phyloP scores from a whole-genome alignment of 371 early-diverging fungal genomes.

The Choanephora cucurbitarum region DNA sequence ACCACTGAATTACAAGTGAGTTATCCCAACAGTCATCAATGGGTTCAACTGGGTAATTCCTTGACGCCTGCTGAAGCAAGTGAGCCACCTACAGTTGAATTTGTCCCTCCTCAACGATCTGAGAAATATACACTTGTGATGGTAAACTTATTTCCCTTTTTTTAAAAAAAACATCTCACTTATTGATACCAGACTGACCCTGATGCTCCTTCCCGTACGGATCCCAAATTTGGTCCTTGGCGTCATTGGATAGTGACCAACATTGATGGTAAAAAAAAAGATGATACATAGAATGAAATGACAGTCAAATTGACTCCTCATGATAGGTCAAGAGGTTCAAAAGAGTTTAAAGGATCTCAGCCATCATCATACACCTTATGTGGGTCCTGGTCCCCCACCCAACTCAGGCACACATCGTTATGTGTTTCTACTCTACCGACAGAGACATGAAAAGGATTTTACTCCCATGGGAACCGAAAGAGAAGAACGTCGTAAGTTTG shows the following conservation, averaged over 20 bases:
- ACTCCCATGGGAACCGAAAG: constrained; percentile 29
- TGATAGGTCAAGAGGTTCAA: too few species aligned
- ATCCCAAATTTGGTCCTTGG: constrained; percentile 57
- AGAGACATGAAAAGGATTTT: constrained; percentile 29
- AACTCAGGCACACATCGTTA: constrained; percentile 65
- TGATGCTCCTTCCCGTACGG: constrained; percentile 60
- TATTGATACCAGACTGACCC: constrained; percentile 68
- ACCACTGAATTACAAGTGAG: too few species aligned
- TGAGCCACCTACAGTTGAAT: too few species aligned
- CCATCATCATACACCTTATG: constrained; percentile 50
- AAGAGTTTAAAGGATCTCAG: too few species aligned
- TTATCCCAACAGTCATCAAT: too few species aligned
- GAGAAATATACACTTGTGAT: too few species aligned
- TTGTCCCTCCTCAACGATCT: too few species aligned
- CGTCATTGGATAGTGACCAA: constrained; percentile 69
- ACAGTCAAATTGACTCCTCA: too few species aligned
- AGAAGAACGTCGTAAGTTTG: constrained; percentile 46
- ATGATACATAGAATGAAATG: not conserved
- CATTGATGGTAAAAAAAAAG: constrained; percentile 41
- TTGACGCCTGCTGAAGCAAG: too few species aligned
- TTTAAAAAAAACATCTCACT: too few species aligned
- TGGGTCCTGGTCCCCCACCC: constrained; percentile 59
- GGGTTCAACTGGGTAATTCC: too few species aligned
- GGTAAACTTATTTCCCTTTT: too few species aligned
- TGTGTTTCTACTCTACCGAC: constrained; percentile 60